Percentiles rank a stretch among this genome's conserved stretches.
phyloP scores from a whole-genome alignment of 768 basidiomycete genomes.

The Suillus decipiens region DNA sequence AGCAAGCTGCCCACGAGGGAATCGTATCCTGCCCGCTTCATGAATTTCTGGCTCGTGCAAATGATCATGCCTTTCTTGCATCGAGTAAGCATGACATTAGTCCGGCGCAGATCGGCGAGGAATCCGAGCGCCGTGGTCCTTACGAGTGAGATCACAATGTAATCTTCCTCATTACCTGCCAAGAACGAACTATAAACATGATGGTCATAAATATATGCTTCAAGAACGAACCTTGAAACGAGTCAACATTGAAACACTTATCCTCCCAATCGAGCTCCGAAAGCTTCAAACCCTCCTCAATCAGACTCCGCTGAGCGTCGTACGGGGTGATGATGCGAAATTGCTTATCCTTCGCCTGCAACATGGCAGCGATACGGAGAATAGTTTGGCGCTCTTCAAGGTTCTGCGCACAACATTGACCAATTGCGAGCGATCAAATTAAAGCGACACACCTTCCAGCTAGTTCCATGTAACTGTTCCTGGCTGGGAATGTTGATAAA shows the following conservation, averaged over 20 bases:
- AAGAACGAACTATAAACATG: constrained; percentile 7
- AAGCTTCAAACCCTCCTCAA: constrained; percentile 58
- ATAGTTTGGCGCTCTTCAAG: constrained; percentile 54
- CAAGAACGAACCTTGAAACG: constrained; percentile 66
- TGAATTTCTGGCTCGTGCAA: constrained; percentile 60
- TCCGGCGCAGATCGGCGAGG: constrained; percentile 60
- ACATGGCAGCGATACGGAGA: constrained; percentile 54
- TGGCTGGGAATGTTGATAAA: constrained; percentile 59
- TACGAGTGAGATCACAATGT: constrained; percentile 72
- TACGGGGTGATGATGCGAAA: constrained; percentile 82
- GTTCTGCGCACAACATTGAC: constrained; percentile 48
- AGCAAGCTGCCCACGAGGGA: constrained; percentile 46
- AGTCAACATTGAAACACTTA: constrained; percentile 76
- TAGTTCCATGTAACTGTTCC: constrained; percentile 39
- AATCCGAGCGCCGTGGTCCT: constrained; percentile 68
- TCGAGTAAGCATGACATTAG: constrained; percentile 88
- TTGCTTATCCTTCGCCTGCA: constrained; percentile 48
- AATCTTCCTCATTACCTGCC: constrained; percentile 81
- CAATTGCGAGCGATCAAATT: constrained; percentile 4
- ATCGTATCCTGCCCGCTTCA: constrained; percentile 51
- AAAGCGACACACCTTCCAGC: constrained; percentile 38
- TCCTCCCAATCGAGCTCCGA: constrained; percentile 60
- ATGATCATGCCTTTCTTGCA: constrained; percentile 82
- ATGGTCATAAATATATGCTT: constrained; percentile 2
- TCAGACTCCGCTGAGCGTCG: constrained; percentile 62